phyloP scores from a whole-genome alignment of 2,329 filamentous ascomycete genomes.

The Trichoderma breve region DNA sequence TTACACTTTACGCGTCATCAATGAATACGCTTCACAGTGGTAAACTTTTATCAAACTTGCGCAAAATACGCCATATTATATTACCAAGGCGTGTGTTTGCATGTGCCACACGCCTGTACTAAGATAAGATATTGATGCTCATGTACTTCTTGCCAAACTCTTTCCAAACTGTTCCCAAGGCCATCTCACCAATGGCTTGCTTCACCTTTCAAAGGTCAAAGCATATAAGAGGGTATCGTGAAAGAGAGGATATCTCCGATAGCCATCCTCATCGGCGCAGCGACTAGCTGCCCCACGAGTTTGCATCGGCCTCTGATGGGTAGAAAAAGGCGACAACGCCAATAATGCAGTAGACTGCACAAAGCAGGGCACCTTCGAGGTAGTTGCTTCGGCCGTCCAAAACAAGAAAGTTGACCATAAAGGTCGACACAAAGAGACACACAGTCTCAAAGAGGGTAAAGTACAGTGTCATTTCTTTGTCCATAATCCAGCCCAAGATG shows the following conservation, averaged over 20 bases:
- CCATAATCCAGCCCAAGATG: constrained; percentile 68
- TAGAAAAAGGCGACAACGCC: constrained; percentile 66
- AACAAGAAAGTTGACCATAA: constrained; percentile 86
- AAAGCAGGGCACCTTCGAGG: constrained; percentile 71
- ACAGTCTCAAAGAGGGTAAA: constrained; percentile 89
- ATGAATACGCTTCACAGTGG: background rate
- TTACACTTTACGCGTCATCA: background rate
- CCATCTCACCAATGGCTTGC: constrained; percentile 10
- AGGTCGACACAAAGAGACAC: constrained; percentile 76
- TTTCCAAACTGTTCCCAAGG: no score
- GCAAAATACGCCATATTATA: background rate
- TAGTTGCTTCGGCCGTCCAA: constrained; percentile 85
- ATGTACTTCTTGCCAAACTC: background rate
- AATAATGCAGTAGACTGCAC: constrained; percentile 67
- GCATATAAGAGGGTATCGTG: background rate
- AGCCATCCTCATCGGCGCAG: background rate
- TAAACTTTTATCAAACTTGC: background rate
- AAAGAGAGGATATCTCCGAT: background rate
- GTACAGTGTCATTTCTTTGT: constrained; percentile 72
- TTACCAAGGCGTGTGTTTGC: background rate
- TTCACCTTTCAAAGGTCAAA: background rate
- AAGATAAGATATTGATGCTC: background rate
- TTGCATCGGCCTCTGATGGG: constrained; percentile 51
- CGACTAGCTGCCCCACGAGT: constrained; percentile 33
- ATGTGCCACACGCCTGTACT: background rate